Evolutionary conservation across 2,329 filamentous ascomycete species (phyloP), one percentile per base, ranked within the genome.

Genomic region (Cladosporium halotolerans): DNA sequence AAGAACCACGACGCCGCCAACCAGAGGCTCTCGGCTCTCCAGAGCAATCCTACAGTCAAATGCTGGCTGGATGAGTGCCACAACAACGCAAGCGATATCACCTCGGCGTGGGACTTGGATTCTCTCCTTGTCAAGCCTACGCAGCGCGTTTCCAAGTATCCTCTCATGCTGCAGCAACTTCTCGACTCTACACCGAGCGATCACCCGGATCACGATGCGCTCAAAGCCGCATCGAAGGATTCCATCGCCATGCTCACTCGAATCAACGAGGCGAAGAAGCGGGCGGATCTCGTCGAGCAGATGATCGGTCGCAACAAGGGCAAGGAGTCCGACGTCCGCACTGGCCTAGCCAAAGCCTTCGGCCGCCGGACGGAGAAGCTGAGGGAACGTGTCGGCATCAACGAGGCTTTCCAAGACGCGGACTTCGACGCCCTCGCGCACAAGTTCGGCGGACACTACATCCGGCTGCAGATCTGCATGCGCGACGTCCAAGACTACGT

Each of bases 121-220:
- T 95, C 93, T 0, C 77, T 99, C n/a, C 80, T 99, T 16, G 92
- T 99, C 66, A 99, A 99, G 70, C 93, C 93, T 1, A 91, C 95
- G 69, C 93, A 99, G 71, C 83, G 93, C 45, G 85, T 97, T 57
- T 85, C 92, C 33, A 96, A 96, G 65, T 99, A 97, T 66, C 90
- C 90, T 3, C 84, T 96, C 43, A 76, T 99, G 39, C 81, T 99
- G 42, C 82, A 84, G 33, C 84, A 90, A 53, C 76, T 99, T 9
- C 76, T 95, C 19, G 84, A 90, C 58, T 81, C 85, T 53, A 97
- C 92, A 0, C 85, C 88, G 0, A 71, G 79, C 9, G 85, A 90
- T 58, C 93, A 99, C 66, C 91, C 92, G 0, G 93, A 99, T 69
- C 81, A 85, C 56, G 61, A 62, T 14, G 75, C 80, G 8, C 79